A percentile compares a stretch with the other conserved stretches of the same genome.
phyloP scores from a whole-genome alignment of 306 rosid genomes.

The Malus domestica region ASM211411v1 NC_041795.1:23359501-23360000 shows the following conservation, averaged over 20 bases:
- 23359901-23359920: slow-evolving; percentile 71
- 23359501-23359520: slow-evolving; percentile 44
- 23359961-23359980: slow-evolving; percentile 82
- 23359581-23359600: slow-evolving; percentile 70
- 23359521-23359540: slow-evolving; percentile 86
- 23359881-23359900: slow-evolving; percentile 61
- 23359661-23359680: slow-evolving; percentile 4
- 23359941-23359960: slow-evolving; percentile 86
- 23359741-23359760: slow-evolving; percentile 16
- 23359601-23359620: slow-evolving; percentile 87
- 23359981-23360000: slow-evolving; percentile 92
- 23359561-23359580: slow-evolving; percentile 86
- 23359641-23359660: slow-evolving; percentile 92
- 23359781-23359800: slow-evolving; percentile 17
- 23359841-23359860: slow-evolving; percentile 76
- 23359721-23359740: neutral
- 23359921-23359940: slow-evolving; percentile 74
- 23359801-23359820: slow-evolving; percentile 84
- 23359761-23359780: slow-evolving; percentile 5
- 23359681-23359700: slow-evolving; percentile 4
- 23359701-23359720: neutral
- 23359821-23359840: slow-evolving; percentile 72
- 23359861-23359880: slow-evolving; percentile 87
- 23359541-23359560: slow-evolving; percentile 95
- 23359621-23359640: slow-evolving; percentile 81